phyloP scores from a whole-genome alignment of 805 yeast species.

The Saturnispora saitoi region DNA sequence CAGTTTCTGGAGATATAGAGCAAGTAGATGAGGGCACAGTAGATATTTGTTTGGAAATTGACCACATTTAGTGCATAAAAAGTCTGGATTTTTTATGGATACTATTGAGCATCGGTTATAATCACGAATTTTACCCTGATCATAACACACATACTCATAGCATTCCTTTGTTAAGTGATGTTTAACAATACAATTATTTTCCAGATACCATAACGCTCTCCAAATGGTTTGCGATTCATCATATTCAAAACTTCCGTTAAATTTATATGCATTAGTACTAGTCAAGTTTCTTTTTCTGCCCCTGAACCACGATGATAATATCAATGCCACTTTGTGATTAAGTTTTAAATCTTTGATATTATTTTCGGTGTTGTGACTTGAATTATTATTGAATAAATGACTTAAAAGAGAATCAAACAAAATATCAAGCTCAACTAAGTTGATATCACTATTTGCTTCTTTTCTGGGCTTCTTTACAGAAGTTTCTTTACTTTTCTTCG shows the following conservation, averaged over 20 bases:
- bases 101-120: background rate
- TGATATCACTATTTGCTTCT: background rate
- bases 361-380: no score
- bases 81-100: background rate
- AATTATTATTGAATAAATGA: background rate
- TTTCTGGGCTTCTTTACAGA: background rate
- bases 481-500: no score
- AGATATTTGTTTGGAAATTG: background rate
- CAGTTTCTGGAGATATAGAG: background rate
- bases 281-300: background rate
- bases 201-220: slow-evolving; percentile 2
- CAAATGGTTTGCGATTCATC: background rate
- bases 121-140: background rate
- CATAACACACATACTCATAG: background rate
- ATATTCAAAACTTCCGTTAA: background rate
- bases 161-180: background rate
- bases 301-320: background rate
- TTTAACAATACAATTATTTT: background rate
- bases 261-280: background rate
- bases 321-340: background rate
- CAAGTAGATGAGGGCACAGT: background rate
- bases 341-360: background rate
- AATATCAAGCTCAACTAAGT: background rate
- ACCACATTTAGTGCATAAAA: background rate
- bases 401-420: background rate